phyloP scores from a whole-genome alignment of 2,329 filamentous ascomycete genomes.

The Fusarium oligoseptatum region DNA sequence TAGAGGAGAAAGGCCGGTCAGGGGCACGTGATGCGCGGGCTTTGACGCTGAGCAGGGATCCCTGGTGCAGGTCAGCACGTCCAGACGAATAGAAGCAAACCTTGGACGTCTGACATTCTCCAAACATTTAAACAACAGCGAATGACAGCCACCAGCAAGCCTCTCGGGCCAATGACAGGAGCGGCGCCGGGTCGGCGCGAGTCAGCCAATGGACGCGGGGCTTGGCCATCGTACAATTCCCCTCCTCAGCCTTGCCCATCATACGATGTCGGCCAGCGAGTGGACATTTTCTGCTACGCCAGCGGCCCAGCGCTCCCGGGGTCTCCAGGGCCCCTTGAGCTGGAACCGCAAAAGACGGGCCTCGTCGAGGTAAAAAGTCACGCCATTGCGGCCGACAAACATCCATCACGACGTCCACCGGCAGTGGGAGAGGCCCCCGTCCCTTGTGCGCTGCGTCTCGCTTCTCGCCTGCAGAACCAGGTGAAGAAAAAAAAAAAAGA shows the following conservation, averaged over 20 bases:
- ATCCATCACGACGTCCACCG: constrained; percentile 48
- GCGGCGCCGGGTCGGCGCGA: constrained; percentile 16
- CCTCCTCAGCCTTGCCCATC: constrained; percentile 55
- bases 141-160: constrained; percentile 24
- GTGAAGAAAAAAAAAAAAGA: constrained; percentile 12
- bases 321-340: constrained; percentile 44
- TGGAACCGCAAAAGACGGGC: constrained; percentile 40
- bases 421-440: constrained; percentile 37
- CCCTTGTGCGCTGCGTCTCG: constrained; percentile 23
- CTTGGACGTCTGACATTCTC: constrained; percentile 21
- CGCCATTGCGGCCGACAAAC: constrained; percentile 47
- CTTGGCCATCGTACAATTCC: constrained; percentile 50
- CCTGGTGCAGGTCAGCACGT: not conserved
- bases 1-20: not conserved
- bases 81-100: constrained; percentile 27
- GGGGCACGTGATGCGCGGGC: constrained; percentile 22
- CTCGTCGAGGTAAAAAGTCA: constrained; percentile 48
- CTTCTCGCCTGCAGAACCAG: constrained; percentile 32
- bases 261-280: constrained; percentile 52
- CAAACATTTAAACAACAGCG: constrained; percentile 22
- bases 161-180: constrained; percentile 28
- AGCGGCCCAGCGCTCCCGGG: constrained; percentile 42
- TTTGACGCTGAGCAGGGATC: constrained; percentile 3
- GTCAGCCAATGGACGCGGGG: constrained; percentile 40
- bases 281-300: constrained; percentile 47